Percentiles rank a stretch among this genome's conserved stretches.
phyloP scores from a whole-genome alignment of 176 grass and related monocot genomes.

The Stipa capillata region DNA sequence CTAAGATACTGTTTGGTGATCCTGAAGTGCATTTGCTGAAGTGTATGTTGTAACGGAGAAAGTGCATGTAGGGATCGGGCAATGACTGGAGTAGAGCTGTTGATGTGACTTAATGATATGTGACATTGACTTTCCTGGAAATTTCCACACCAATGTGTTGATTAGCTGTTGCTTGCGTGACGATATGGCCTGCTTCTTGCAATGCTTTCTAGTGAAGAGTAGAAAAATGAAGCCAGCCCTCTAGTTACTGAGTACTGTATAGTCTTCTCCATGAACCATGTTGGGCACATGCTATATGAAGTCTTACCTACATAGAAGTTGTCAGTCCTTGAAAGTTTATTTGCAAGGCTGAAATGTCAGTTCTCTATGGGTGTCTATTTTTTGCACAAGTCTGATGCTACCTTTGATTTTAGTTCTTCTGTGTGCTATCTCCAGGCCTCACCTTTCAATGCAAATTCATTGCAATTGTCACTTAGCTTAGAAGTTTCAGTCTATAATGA shows the following conservation, averaged over 20 bases:
- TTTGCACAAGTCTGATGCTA: not conserved
- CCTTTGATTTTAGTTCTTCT: not conserved
- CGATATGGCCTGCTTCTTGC: not conserved
- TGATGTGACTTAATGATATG: not conserved
- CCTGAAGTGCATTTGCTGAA: not conserved
- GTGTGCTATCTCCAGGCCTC: not conserved
- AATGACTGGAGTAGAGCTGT: not conserved
- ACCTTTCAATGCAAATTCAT: not conserved
- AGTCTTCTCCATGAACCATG: not conserved
- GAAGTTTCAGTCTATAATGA: not conserved
- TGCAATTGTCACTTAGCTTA: not conserved
- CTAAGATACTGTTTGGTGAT: not conserved
- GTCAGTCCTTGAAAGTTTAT: not conserved
- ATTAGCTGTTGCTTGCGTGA: not conserved
- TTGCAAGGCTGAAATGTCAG: not conserved
- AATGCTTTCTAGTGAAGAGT: not conserved
- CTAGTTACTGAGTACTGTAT: not conserved
- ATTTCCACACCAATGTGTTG: not conserved
- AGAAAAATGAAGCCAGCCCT: not conserved
- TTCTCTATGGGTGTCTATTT: not conserved
- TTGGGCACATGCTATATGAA: not conserved
- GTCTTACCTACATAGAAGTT: not conserved
- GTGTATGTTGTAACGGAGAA: not conserved
- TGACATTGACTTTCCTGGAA: too few relatives aligned
- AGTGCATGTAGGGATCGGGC: not conserved